Percentiles rank a stretch among this genome's conserved stretches.
These are phyloP conservation scores for Fusarium marasasianum DNA, from an alignment of 2,329 filamentous ascomycete genomes.

Conservation along the genomic window DNA sequence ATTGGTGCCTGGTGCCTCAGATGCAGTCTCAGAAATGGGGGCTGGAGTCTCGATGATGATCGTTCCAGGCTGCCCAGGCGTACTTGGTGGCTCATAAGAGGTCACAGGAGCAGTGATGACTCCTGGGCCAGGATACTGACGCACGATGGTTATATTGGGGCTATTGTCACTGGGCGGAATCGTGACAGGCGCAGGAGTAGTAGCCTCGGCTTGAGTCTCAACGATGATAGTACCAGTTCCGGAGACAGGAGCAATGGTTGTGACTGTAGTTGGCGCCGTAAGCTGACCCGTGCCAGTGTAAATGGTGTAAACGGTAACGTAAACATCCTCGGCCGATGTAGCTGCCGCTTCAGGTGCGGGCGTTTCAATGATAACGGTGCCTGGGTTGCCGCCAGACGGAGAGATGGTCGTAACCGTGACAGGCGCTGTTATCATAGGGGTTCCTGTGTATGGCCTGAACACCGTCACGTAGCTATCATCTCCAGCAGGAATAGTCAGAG, in stretches of 20 bases:
- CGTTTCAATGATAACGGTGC: conserved; percentile 29
- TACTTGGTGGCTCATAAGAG: conserved; percentile 16
- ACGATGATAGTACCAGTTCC: conserved; percentile 29
- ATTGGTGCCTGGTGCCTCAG: conserved; percentile 3
- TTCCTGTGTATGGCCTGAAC: conserved; percentile 27
- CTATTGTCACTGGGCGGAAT: conserved; percentile 15
- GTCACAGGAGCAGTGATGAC: conserved; percentile 23
- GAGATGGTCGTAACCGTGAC: conserved; percentile 20
- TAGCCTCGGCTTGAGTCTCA: conserved; percentile 15
- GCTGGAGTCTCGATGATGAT: conserved; percentile 26
- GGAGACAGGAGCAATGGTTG: conserved; percentile 15
- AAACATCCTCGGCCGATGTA: not conserved
- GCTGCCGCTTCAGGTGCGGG: not conserved
- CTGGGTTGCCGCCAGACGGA: conserved; percentile 10
- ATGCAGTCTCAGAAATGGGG: not conserved
- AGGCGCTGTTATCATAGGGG: conserved; percentile 12
- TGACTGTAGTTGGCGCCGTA: conserved; percentile 14
- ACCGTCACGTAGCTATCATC: conserved; percentile 25
- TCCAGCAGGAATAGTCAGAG: conserved; percentile 14
- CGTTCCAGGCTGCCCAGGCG: conserved; percentile 14
- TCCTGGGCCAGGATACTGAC: conserved; percentile 19
- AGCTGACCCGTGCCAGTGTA: conserved; percentile 15
- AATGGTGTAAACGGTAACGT: conserved; percentile 19
- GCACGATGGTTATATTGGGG: conserved; percentile 23
- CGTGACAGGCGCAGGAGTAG: conserved; percentile 5